Evolutionary conservation across 139 green algal species (phyloP).

Genomic region (Chlorella sp.): DNA sequence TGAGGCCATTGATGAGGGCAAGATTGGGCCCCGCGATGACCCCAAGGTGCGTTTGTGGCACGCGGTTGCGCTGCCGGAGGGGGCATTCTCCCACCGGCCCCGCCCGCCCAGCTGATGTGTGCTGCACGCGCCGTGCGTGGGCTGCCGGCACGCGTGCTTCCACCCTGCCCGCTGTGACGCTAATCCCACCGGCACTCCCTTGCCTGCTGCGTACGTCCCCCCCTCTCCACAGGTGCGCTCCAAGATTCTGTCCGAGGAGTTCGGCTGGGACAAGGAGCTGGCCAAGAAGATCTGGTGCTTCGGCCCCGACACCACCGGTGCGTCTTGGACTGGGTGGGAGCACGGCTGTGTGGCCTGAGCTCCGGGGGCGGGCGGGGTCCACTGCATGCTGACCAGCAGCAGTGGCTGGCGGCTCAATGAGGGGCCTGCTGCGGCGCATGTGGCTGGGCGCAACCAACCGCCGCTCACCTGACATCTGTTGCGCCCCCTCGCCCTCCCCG

Average conservation of each 20-base stretch:
- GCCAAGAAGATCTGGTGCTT: slow-evolving; percentile 99
- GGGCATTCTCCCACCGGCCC: too few relatives aligned
- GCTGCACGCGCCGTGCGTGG: too few relatives aligned
- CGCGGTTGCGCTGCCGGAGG: too few relatives aligned
- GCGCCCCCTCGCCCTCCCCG: too few relatives aligned
- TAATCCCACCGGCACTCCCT: background rate
- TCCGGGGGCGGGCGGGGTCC: background rate
- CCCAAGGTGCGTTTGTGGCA: slow-evolving; percentile 81
- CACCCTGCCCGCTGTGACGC: too few relatives aligned
- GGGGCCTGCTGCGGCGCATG: background rate
- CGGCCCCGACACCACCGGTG: slow-evolving; percentile 94
- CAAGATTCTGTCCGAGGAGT: slow-evolving; percentile 94
- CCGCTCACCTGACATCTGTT: background rate
- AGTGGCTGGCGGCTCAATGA: background rate
- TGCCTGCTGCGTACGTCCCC: background rate
- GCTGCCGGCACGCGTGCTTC: too few relatives aligned
- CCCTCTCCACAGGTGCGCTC: slow-evolving; percentile 52
- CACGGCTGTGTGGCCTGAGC: background rate
- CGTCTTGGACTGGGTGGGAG: background rate
- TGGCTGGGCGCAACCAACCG: background rate
- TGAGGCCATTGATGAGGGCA: slow-evolving; percentile 98
- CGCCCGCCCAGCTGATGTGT: too few relatives aligned
- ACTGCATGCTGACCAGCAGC: too few relatives aligned
- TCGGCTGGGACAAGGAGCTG: slow-evolving; percentile 99
- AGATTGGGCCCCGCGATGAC: slow-evolving; percentile 91